Evolutionary conservation across 306 rosid species (phyloP).

Genomic region (Pachyrhizus erosus): DNA sequence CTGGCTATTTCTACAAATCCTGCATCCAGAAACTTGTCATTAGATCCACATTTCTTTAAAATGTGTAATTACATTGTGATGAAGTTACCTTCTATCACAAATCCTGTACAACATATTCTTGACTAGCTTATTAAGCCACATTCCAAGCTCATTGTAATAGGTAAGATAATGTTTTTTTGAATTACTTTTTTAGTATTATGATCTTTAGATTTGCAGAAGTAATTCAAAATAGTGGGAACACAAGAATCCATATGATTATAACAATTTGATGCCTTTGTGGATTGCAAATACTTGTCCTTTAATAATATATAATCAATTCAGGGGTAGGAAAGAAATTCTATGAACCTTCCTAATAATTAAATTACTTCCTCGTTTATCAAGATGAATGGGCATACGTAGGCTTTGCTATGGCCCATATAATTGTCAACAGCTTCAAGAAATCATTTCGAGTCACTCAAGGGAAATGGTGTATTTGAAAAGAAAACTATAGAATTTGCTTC

Average conservation of each 20-base stretch:
- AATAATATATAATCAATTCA: conserved; percentile 43
- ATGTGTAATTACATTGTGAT: neutral
- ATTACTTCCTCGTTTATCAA: conserved; percentile 96
- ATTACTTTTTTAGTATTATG: neutral
- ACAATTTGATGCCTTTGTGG: conserved; percentile 25
- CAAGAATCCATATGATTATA: conserved; percentile 19
- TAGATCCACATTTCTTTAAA: conserved; percentile 3
- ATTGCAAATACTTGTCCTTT: conserved; percentile 23
- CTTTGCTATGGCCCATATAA: conserved; percentile 96
- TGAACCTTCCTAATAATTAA: no score
- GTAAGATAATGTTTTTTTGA: conserved; percentile 40
- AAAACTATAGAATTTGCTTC: conserved; percentile 83
- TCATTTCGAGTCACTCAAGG: conserved; percentile 79
- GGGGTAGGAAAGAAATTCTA: conserved; percentile 87
- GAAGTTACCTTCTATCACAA: conserved; percentile 48
- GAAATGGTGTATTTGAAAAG: conserved; percentile 82
- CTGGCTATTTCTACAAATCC: no score
- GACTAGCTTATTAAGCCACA: no score
- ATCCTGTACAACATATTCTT: conserved; percentile 87
- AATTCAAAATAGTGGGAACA: conserved; percentile 10
- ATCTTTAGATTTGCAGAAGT: conserved; percentile 17
- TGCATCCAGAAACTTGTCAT: conserved; percentile 37
- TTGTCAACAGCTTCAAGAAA: conserved; percentile 90
- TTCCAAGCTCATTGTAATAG: conserved; percentile 63
- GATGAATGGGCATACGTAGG: conserved; percentile 93